Evolutionary conservation across 2,329 filamentous ascomycete species (phyloP).

Genomic region (Alternaria rosae): DNA sequence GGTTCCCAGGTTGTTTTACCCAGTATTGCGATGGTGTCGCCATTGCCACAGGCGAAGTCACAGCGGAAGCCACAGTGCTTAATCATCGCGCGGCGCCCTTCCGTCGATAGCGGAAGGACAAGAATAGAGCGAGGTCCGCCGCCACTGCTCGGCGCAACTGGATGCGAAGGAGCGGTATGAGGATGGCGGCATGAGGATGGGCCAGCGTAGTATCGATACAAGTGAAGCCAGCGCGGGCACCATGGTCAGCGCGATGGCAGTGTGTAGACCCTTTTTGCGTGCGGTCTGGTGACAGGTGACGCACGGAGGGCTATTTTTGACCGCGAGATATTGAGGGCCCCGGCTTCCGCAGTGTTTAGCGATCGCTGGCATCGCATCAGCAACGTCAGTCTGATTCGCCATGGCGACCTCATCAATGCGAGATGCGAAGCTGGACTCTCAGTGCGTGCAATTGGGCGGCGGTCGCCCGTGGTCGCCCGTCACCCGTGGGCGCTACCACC

Average conservation of each 20-base stretch:
- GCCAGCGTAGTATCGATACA: slow-evolving; percentile 18
- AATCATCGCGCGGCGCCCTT: not conserved
- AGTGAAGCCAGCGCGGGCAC: slow-evolving; percentile 9
- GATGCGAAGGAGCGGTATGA: slow-evolving; percentile 10
- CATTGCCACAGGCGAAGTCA: not conserved
- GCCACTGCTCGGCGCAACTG: slow-evolving; percentile 5
- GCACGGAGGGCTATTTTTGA: slow-evolving; percentile 40
- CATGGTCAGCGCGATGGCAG: slow-evolving; percentile 8
- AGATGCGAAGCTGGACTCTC: not conserved
- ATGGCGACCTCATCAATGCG: not conserved
- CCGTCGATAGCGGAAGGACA: slow-evolving; percentile 1
- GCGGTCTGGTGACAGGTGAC: slow-evolving; percentile 27
- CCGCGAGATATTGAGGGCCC: slow-evolving; percentile 30
- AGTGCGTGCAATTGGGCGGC: not conserved
- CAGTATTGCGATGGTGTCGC: slow-evolving; percentile 6
- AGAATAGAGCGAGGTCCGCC: slow-evolving; percentile 11
- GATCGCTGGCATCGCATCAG: slow-evolving; percentile 33
- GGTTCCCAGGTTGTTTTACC: slow-evolving; percentile 11
- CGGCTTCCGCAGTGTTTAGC: slow-evolving; percentile 30
- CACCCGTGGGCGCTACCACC: not conserved
- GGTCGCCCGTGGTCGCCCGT: not conserved
- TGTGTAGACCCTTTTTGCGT: slow-evolving; percentile 11
- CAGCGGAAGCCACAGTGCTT: not conserved
- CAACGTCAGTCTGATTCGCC: slow-evolving; percentile 22
- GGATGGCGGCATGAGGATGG: not conserved